phyloP scores from a whole-genome alignment of 306 rosid species.

The Lathyrus sativus region DNA sequence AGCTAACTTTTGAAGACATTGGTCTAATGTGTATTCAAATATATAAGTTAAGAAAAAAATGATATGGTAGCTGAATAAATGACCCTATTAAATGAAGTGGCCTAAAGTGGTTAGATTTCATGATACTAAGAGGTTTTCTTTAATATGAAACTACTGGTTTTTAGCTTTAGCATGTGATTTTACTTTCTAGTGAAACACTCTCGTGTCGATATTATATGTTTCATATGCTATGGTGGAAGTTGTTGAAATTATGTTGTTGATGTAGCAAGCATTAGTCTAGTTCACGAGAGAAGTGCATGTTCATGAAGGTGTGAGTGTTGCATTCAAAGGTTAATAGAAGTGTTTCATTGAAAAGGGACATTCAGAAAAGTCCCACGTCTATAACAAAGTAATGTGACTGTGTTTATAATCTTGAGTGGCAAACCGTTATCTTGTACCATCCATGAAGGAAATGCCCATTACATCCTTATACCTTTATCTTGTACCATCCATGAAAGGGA shows the following conservation, averaged over 20 bases:
- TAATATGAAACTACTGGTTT: not conserved
- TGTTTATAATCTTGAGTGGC: not conserved
- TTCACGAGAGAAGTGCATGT: conserved; percentile 14
- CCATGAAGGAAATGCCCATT: too few relatives aligned
- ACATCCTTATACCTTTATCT: too few relatives aligned
- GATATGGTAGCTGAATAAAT: conserved; percentile 39
- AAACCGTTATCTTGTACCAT: too few relatives aligned
- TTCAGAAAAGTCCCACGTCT: conserved; percentile 1
- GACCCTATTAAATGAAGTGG: conserved; percentile 53
- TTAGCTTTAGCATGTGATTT: conserved; percentile 18
- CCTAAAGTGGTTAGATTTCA: conserved; percentile 35
- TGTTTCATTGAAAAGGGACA: not conserved
- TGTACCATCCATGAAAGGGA: too few relatives aligned
- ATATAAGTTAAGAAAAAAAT: conserved; percentile 1
- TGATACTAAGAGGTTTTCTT: conserved; percentile 3
- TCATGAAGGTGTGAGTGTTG: not conserved
- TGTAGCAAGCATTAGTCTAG: conserved; percentile 14
- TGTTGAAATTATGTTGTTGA: conserved; percentile 37
- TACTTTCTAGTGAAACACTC: not conserved
- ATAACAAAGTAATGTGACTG: rapidly evolving
- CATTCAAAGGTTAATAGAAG: not conserved
- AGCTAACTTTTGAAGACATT: conserved; percentile 21
- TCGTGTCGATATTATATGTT: conserved; percentile 12
- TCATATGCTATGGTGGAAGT: conserved; percentile 37
- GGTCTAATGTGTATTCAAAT: not conserved